Conservation (phyloP, 2,329 filamentous ascomycete genomes). For the Trichoderma semiorbis region DNA sequence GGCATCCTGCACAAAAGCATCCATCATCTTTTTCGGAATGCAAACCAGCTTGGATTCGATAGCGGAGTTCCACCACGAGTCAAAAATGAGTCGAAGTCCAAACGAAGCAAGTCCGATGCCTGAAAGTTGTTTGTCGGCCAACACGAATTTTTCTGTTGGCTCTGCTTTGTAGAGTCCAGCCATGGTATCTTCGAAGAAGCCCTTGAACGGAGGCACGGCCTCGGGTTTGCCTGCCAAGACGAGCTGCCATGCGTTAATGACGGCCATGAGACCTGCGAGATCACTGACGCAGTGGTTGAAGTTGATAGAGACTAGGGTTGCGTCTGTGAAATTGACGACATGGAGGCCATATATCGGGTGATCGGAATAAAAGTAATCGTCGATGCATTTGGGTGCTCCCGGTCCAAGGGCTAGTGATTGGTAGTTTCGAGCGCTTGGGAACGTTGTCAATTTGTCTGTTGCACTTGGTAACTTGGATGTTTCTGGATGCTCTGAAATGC, state of each 20-base stretch:
- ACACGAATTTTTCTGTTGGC: not conserved
- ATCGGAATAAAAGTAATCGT: not conserved
- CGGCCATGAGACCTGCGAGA: not conserved
- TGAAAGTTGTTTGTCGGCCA: not conserved
- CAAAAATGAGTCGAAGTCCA: not conserved
- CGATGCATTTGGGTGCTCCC: not conserved
- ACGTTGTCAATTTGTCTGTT: not conserved
- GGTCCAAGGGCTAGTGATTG: not conserved
- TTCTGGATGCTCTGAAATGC: conserved; percentile 6
- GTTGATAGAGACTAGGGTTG: not conserved
- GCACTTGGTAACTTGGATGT: not conserved
- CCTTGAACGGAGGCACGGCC: conserved; percentile 7
- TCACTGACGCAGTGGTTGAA: not conserved
- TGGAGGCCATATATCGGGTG: not conserved
- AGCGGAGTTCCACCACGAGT: not conserved
- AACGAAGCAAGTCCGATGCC: not conserved
- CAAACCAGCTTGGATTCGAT: not conserved
- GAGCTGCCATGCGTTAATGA: conserved; percentile 6
- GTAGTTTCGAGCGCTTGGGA: not conserved
- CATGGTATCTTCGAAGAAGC: not conserved
- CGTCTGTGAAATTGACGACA: not conserved
- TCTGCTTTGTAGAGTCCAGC: not conserved
- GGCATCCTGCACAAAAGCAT: not conserved
- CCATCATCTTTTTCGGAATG: conserved; percentile 5
- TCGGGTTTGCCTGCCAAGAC: conserved; percentile 2